phyloP scores from a whole-genome alignment of 1,284 basidiomycete species.

The Trametes versicolor region DNA sequence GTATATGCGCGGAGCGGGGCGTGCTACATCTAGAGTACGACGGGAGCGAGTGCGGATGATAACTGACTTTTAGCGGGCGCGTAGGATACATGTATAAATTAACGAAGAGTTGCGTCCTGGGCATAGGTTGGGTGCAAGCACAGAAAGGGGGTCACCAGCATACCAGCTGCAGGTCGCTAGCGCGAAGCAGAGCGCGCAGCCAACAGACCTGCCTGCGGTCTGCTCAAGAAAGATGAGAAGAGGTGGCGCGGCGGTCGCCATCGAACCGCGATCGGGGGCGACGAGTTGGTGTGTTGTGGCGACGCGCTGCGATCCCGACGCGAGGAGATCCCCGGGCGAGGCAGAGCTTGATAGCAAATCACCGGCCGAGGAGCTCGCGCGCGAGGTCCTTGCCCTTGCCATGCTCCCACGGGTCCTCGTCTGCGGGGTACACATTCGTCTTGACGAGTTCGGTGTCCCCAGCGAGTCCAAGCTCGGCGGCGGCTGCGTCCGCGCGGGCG shows the following conservation, averaged over 20 bases:
- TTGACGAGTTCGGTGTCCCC: conserved; percentile 54
- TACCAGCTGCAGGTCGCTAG: neutral
- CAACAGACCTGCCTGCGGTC: conserved; percentile 15
- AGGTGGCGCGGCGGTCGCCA: neutral
- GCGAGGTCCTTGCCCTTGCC: conserved; percentile 53
- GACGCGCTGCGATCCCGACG: neutral
- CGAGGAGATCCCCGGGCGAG: neutral
- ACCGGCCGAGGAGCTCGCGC: conserved; percentile 41
- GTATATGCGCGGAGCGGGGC: conserved; percentile 15
- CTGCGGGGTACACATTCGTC: conserved; percentile 43
- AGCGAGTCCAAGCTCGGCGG: conserved; percentile 60
- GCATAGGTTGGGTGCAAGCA: neutral
- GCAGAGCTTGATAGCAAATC: neutral
- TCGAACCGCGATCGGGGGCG: neutral
- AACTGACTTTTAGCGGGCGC: neutral
- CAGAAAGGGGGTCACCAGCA: neutral
- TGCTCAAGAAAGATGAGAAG: conserved; percentile 6
- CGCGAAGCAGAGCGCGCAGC: neutral
- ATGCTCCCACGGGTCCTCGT: conserved; percentile 49
- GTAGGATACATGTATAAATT: conserved; percentile 16
- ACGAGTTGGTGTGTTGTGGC: neutral
- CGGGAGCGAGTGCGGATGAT: neutral
- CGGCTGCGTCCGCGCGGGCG: conserved; percentile 68
- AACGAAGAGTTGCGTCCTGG: neutral
- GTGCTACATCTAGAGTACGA: conserved; percentile 23